These are phyloP conservation scores for Kurtzmaniella natalensis DNA, from an alignment of 1,139 yeast species.

Conservation along the genomic window DNA sequence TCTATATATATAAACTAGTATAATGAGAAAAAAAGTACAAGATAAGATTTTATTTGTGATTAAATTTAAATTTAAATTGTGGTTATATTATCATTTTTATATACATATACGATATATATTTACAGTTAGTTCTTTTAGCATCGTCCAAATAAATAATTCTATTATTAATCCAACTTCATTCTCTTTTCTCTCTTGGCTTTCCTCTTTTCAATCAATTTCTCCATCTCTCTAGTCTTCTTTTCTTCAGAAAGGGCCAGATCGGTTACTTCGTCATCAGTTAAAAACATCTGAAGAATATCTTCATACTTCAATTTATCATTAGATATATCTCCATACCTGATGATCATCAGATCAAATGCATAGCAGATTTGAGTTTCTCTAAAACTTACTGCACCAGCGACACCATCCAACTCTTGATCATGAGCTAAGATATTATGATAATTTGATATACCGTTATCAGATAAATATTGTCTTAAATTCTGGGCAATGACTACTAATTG, in stretches of 20 bases:
- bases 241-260: slow-evolving; percentile 8
- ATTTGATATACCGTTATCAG: slow-evolving; percentile 12
- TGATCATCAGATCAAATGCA: slow-evolving; percentile 40
- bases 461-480: slow-evolving; percentile 24
- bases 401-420: slow-evolving; percentile 4
- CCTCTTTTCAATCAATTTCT: slow-evolving; percentile 27
- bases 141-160: slow-evolving; percentile 4
- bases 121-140: neutral
- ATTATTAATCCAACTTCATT: slow-evolving; percentile 11
- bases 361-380: slow-evolving; percentile 33
- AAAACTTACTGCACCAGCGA: neutral
- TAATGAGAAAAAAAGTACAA: too few species aligned
- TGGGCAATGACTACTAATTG: slow-evolving; percentile 20
- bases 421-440: slow-evolving; percentile 4
- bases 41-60: too few species aligned
- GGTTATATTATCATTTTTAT: too few species aligned
- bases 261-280: neutral
- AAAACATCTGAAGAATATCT: slow-evolving; percentile 15
- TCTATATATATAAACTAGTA: too few species aligned
- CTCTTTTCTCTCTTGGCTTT: slow-evolving; percentile 35
- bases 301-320: slow-evolving; percentile 17
- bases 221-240: slow-evolving; percentile 20
- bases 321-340: slow-evolving; percentile 20
- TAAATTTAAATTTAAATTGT: too few species aligned
- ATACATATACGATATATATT: too few species aligned